Base-by-base conservation (phyloP, 2,329 filamentous ascomycete species). In the Xylariaceae sp. region DNA sequence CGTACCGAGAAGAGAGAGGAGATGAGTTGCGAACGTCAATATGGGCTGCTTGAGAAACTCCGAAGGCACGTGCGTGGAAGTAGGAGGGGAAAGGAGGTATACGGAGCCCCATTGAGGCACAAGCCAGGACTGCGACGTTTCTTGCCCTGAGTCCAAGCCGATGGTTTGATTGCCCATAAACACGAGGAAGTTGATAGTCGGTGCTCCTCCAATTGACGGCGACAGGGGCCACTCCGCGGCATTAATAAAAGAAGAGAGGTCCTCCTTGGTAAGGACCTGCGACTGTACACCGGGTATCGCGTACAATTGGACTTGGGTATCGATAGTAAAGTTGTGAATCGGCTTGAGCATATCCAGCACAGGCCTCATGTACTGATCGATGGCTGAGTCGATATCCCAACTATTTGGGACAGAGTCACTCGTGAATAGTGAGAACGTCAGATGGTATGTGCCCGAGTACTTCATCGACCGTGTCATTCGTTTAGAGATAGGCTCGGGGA, bases 171-270 rank as follows among this genome's bases (percentile, higher is more conserved):
- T 84, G 4, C 91, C 90, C 6, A 95, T 84, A 66, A 94, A 99
- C 31, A 97, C 79, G 54, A 97, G 85, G 68, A 99, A 97, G 72
- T 99, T 97, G 67, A 99, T 85, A 0, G 94, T 99, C 1, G 94
- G 94, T 0, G 92, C 92, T 19, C 84, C 85, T 42, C 91, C 94
- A 62, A 99, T 97, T 54, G 90, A 96, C 0, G 92, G 92, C 59
- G 88, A 95, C 2, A 99, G 74, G 0, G 94, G 94, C 94, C 94
- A 99, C 73, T 99, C 94, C 2, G 94, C 94, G 2, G 92, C 91
- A 66, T 99, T 99, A 71, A 99, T 91, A 67, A 99, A 99, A 1
- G 89, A 91, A 39, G 89, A 90, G 1, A 99, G 78, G 64, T 96
- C 91, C 63, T 95, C 88, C 68, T 90, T 91, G 64, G 82, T 85